These are phyloP conservation scores for Vinca minor DNA, from an alignment of 257 asterid genomes.

Conservation along the genomic window DNA sequence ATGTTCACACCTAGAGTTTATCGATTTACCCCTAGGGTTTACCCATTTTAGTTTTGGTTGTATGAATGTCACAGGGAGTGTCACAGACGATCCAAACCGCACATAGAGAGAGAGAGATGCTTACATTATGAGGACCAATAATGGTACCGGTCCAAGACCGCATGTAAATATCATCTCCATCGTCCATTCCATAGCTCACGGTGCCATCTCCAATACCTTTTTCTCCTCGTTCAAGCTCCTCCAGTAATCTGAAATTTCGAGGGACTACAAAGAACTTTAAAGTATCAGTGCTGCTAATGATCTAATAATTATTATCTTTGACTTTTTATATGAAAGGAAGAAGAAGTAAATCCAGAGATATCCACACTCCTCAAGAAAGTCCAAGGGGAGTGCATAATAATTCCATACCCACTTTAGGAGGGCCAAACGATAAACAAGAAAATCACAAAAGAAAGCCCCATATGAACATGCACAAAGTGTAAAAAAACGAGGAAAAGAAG, in stretches of 20 bases:
- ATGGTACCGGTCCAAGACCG: constrained; percentile 87
- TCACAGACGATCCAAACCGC: no score
- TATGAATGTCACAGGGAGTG: no score
- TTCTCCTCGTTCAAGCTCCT: constrained; percentile 93
- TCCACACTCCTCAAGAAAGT: neutral
- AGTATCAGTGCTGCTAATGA: constrained; percentile 9
- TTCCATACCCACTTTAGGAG: neutral
- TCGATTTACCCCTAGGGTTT: no score
- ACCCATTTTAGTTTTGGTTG: no score
- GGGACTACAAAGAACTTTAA: constrained; percentile 47
- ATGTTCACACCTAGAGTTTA: no score
- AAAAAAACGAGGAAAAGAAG: neutral
- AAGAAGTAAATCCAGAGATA: neutral
- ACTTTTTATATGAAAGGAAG: neutral
- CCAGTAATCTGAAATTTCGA: constrained; percentile 75
- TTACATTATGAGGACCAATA: constrained; percentile 73
- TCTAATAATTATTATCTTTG: neutral
- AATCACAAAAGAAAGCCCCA: neutral
- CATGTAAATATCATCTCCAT: constrained; percentile 80
- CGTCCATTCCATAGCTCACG: constrained; percentile 92
- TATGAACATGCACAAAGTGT: neutral
- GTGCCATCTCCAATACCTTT: constrained; percentile 90
- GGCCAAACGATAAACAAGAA: neutral
- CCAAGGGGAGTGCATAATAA: neutral
- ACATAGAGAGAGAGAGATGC: constrained; percentile 12